Base-by-base conservation (phyloP, 1,284 basidiomycete species). In the Porphyrellus sp. region DNA sequence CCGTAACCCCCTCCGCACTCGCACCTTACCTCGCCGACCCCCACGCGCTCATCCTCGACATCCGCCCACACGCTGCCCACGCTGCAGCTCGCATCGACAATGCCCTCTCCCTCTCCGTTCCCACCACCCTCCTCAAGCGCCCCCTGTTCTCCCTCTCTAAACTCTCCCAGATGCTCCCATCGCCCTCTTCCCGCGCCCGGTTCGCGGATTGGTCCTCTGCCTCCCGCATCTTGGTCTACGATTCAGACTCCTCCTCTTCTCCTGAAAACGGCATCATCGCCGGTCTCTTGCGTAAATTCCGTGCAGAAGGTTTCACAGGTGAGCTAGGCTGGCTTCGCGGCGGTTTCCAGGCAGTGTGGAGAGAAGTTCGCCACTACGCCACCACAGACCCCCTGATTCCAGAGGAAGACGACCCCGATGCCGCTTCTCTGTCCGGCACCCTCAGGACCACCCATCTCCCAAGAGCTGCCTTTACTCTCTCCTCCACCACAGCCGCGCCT, bases 41-140 rank as follows among this genome's bases (percentile, higher is more conserved):
- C 43, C 27, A 37, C 42, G 54, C 70, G 11, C 78, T 90, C 57
- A 65, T 97, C 56, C 77, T 98, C 71, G 95, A 98, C 72, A 88
- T 98, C 51, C 85, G 95, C 0, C 85, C 93, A 1, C 89, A 91
- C 67, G 86, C 85, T 12, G 80, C 86, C 7, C 88, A 83, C 65
- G 71, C 80, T 1, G 67, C 77, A 15, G 85, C 84, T 12, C 86
- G 92, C 46, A 60, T 95, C 27, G 78, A 79, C 27, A 63, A 74
- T 38, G 87, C 94, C n/a, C 77, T 97, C 56, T 93, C 92, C 38
- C 81, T 98, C 52, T 92, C 91, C 42, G 90, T 97, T 5, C 95
- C 95, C 0, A 94, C 93, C 5, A 98, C 95, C 0, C 83, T 98
- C 24, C 86, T 99, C 64, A 93, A 93, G 56, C 85, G 93, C 1